Percentiles rank a stretch among this genome's conserved stretches.
Evolutionary conservation across 2,329 filamentous ascomycete genomes (phyloP).

Genomic region (Penicillium sp.): DNA sequence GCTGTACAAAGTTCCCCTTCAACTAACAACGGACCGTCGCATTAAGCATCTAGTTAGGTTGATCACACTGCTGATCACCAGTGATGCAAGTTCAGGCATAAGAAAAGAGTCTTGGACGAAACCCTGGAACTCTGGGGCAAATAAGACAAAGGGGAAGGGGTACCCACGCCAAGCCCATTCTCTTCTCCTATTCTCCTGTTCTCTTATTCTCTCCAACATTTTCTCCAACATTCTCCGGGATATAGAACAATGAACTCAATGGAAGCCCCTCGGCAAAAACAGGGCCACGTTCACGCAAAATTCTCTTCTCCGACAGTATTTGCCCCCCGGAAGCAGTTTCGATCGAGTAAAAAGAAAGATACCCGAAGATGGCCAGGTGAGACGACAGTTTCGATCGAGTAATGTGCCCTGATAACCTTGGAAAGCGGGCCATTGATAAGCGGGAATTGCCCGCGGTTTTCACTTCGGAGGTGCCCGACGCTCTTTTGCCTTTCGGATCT

Average conservation of each 20-base stretch:
- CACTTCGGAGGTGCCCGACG: background rate
- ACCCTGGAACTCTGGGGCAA: background rate
- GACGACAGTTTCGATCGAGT: background rate
- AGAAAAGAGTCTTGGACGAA: background rate
- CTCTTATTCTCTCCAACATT: too few species aligned
- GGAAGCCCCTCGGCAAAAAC: background rate
- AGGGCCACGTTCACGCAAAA: background rate
- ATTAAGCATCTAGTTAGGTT: conserved; percentile 5
- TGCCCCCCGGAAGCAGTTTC: conserved; percentile 12
- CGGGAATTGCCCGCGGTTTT: background rate
- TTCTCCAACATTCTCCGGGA: background rate
- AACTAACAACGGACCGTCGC: conserved; percentile 25
- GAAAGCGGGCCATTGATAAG: conserved; percentile 14
- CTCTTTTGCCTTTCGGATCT: background rate
- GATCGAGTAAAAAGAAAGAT: conserved; percentile 22
- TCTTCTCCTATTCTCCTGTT: background rate
- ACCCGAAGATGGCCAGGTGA: background rate
- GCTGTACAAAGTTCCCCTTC: background rate
- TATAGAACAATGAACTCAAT: background rate
- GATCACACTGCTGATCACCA: background rate
- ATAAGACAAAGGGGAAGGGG: background rate
- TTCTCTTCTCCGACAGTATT: background rate
- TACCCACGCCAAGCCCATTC: background rate
- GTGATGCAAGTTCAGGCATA: background rate
- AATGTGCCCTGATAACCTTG: background rate